Evolutionary conservation across 257 asterid species (phyloP).

Genomic region (Paraleonurus japonicus): DNA sequence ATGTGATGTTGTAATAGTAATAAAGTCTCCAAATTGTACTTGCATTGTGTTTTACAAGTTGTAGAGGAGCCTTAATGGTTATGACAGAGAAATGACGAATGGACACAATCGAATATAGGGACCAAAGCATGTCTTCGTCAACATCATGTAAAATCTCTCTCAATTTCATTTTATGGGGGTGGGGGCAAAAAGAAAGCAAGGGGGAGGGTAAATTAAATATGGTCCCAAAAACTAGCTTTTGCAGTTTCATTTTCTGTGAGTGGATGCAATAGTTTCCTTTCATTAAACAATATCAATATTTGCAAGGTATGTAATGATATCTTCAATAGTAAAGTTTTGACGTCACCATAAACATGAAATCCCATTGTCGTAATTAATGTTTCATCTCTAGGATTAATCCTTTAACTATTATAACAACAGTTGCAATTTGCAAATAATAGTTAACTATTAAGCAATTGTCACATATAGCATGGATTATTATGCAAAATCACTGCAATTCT

Average conservation of each 20-base stretch:
- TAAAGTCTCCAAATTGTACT: no score
- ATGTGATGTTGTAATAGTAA: no score
- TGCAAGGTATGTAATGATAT: no score
- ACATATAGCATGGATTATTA: background rate
- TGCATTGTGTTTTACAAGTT: background rate
- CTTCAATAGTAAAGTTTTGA: no score
- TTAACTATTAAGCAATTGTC: background rate
- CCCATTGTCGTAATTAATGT: no score
- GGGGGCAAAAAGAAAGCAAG: background rate
- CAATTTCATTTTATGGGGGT: no score
- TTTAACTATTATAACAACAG: background rate
- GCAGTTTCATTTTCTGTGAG: background rate
- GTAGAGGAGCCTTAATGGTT: background rate
- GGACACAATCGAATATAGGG: conserved; percentile 27
- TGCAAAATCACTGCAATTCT: background rate
- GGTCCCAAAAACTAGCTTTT: background rate
- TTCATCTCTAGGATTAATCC: background rate
- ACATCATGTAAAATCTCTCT: background rate
- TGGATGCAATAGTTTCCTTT: no score
- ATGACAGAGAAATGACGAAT: background rate
- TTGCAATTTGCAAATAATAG: background rate
- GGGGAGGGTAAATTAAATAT: background rate
- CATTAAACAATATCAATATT: no score
- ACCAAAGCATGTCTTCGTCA: no score
- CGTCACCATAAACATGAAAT: no score